Base-by-base conservation (phyloP, 2,329 filamentous ascomycete genomes). In the Scedosporium minutisporum region DNA sequence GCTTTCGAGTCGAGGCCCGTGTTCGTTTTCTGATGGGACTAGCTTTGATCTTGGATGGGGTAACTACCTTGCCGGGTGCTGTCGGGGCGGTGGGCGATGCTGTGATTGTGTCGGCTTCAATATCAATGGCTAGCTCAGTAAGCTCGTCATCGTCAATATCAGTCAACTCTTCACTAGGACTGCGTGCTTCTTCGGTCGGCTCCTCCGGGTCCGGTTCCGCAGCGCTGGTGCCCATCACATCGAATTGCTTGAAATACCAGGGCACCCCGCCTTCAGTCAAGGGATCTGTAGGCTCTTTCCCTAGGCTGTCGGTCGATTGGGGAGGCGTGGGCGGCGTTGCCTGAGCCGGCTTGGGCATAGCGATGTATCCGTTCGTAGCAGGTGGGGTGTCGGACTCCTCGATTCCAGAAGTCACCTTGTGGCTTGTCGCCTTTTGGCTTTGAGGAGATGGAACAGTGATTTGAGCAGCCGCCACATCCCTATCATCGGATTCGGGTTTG, bases 131-230 rank as follows among this genome's bases (percentile, higher is more conserved):
- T 41, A 91, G 77, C 41, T 88, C 90, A 69, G 90, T 87, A 63
- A 96, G 79, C 75, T 93, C 91, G 60, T 96, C 92, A 66, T 97
- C 93, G 68, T 96, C 93, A 71, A 97, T 86, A 71, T 97, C 93
- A 63, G 90, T 96, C 23, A 97, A 80, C 68, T 93, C 90, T 73
- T 96, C 93, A 69, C 90, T 96, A 74, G 93, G 86, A 68, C 77
- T 79, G 29, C 82, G 77, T 42, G 80, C 75, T 0, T 93, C 89
- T 0, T 93, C 89, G 41, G 87, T 55, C 18, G 51, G 82, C 1
- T 87, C 90, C 0, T 84, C 86, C 80, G 87, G 91, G 38, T 57
- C 69, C 71, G 86, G 82, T 74, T 93, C 89, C 66, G 88, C 88
- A 9, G 93, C 84, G 0, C 88, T 93, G 0, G 91, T 96, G 63